phyloP scores from a whole-genome alignment of 1,284 basidiomycete species.

The Ceratobasidium sp. region DNA sequence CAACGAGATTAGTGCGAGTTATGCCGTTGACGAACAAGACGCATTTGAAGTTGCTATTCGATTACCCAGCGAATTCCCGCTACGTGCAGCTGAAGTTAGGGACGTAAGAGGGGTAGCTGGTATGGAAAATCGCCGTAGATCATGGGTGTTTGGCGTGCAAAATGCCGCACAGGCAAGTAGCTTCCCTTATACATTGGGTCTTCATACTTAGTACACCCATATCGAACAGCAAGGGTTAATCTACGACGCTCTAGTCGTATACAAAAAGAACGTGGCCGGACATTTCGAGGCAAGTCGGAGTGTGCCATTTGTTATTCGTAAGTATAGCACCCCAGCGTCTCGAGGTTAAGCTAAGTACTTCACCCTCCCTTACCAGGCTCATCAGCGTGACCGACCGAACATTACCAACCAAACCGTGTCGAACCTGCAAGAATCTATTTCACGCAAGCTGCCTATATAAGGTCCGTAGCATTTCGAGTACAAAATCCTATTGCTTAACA shows the following conservation, averaged over 20 bases:
- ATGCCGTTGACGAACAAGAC: conserved; percentile 91
- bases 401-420: conserved; percentile 91
- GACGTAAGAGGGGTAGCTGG: conserved; percentile 89
- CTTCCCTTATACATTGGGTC: too few species aligned
- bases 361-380: conserved; percentile 62
- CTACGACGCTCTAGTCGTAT: conserved; percentile 88
- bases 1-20: conserved; percentile 80
- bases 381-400: conserved; percentile 90
- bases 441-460: conserved; percentile 93
- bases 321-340: conserved; percentile 47
- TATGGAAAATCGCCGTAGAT: conserved; percentile 88
- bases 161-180: conserved; percentile 81
- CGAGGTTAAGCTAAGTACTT: background rate
- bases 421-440: conserved; percentile 95
- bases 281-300: conserved; percentile 92
- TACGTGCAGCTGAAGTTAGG: conserved; percentile 86
- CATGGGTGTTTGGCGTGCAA: conserved; percentile 93
- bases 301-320: conserved; percentile 95
- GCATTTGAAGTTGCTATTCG: conserved; percentile 85
- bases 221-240: conserved; percentile 81
- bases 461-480: conserved; percentile 52
- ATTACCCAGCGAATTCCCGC: conserved; percentile 90
- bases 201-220: background rate
- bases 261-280: conserved; percentile 91
- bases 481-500: conserved; percentile 5